Evolutionary conservation across 345 rosid genomes (phyloP).

Genomic region (Brassica rapa): DNA sequence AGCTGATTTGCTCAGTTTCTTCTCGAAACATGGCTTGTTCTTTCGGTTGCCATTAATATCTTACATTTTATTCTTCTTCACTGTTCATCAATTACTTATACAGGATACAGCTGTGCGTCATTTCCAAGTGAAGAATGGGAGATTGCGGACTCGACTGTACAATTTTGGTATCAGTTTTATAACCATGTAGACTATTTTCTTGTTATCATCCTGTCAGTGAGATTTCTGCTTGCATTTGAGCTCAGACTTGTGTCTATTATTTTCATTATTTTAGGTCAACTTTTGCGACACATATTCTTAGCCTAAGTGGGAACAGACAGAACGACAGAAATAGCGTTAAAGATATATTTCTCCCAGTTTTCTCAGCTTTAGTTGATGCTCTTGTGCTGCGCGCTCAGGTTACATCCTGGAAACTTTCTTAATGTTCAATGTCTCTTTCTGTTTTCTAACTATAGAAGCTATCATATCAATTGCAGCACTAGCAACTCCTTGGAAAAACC

Average conservation of each 20-base stretch:
- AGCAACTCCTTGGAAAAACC: no score
- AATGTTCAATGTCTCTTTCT: not conserved
- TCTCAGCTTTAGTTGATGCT: conserved; percentile 78
- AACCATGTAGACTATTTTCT: not conserved
- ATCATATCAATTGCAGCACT: no score
- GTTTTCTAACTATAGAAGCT: no score
- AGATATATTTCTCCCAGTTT: conserved; percentile 67
- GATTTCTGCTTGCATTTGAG: not conserved
- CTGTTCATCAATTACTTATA: conserved; percentile 12
- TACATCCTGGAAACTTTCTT: conserved; percentile 25
- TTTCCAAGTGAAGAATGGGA: conserved; percentile 97
- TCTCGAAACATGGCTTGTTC: conserved; percentile 10
- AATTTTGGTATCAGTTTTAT: conserved; percentile 64
- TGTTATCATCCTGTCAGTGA: not conserved
- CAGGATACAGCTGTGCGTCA: conserved; percentile 65
- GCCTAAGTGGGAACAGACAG: conserved; percentile 48
- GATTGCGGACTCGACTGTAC: conserved; percentile 91
- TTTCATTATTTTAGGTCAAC: conserved; percentile 59
- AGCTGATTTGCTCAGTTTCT: conserved; percentile 19
- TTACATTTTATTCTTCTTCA: conserved; percentile 14
- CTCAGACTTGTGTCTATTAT: not conserved
- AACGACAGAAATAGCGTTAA: conserved; percentile 51
- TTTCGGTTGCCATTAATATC: not conserved
- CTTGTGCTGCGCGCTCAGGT: conserved; percentile 90
- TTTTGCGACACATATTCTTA: conserved; percentile 72